Evolutionary conservation across 805 yeast species (phyloP), one percentile per base, ranked within the genome.

Genomic region (Limtongia smithiae): DNA sequence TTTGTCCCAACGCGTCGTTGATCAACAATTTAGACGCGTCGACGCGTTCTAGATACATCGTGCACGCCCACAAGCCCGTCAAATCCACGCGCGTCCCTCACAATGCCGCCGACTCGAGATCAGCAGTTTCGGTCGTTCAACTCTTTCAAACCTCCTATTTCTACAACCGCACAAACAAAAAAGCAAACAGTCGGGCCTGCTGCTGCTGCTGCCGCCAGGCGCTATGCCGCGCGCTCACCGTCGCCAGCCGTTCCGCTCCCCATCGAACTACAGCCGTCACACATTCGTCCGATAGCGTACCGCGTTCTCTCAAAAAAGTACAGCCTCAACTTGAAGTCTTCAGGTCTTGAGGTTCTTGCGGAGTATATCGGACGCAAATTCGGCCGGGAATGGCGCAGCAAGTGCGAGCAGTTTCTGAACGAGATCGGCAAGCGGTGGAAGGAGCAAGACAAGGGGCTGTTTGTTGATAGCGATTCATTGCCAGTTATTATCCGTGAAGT

Each of bases 211-310:
- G 30, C 12, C 12, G 17, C 18, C 34, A 8, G 25, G 6, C 15
- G 15, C 27, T 24, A 9, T 14, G 41, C 46, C 4, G 45, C 58
- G n/a, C 46, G 46, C 12, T 47, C 55, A 7, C 50, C 52, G 4
- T 27, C 41, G 5, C 27, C 47, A 20, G 27, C 34, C 17, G 41
- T 37, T 9, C 44, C 55, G 14, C 74, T 90, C 11, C 97, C 97
- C 0, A 81, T 87, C 1, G 75, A 76, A 49, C 78, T 91, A 1
- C 85, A 81, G 45, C 87, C 96, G 0, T 79, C 91, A 0, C 85
- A 85, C 61, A 71, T 93, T 37, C 77, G 98, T 38, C 98, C 98
- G 0, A 70, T 91, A 41, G 97, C 97, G 0, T 93, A 90, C 65
- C 73, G 98, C 35, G 78, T 91, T 1, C 67, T 93, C 7, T 86